Base-by-base conservation (phyloP, 345 rosid genomes). In the Dovyalis caffra region DNA sequence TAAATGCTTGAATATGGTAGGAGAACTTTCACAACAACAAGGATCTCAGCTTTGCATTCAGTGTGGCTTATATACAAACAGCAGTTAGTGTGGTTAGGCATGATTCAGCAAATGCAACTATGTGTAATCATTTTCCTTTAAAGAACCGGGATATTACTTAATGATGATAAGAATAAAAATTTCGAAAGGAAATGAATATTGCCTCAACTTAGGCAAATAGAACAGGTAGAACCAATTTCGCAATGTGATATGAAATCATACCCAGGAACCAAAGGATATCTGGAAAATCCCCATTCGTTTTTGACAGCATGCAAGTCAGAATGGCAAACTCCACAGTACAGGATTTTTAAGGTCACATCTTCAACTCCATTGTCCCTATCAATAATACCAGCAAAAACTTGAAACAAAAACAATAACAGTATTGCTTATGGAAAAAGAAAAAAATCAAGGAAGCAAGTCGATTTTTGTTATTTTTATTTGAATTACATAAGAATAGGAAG, bases 191-290 rank as follows among this genome's bases (percentile, higher is more conserved):
- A 45, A 15, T 45, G 49, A 45, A 45, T 14, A 45, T 45, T 45
- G 49, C 5, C 14, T 10, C 9, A 26, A 9, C 49, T 43, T 12
- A 12, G 49, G 49, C 49, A 12, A 18, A 3, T 43, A 14, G 49
- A 43, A 43, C 49, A 5, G 14, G 49, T 43, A 43, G 49, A 43
- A 14, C 20, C 49, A 14, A 45, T 45, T 45, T 45, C 14, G 49
- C 0, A 3, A 45, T 45, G 49, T 15, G 51, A 47, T 49, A 35
- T 10, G 67, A 73, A 66, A 51, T 32, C 80, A 51, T 90, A 94
- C 98, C 98, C 98, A 8, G 97, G 98, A 74, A 94, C 88, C 23
- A 90, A 43, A 10, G 98, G 98, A 73, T 90, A 94, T 65, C 29
- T 56, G 6, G 93, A 66, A 68, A 74, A 75, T 15, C 97, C 97